Conservation (phyloP, 768 basidiomycete genomes). For the Lepiota brunneoincarnata region DNA sequence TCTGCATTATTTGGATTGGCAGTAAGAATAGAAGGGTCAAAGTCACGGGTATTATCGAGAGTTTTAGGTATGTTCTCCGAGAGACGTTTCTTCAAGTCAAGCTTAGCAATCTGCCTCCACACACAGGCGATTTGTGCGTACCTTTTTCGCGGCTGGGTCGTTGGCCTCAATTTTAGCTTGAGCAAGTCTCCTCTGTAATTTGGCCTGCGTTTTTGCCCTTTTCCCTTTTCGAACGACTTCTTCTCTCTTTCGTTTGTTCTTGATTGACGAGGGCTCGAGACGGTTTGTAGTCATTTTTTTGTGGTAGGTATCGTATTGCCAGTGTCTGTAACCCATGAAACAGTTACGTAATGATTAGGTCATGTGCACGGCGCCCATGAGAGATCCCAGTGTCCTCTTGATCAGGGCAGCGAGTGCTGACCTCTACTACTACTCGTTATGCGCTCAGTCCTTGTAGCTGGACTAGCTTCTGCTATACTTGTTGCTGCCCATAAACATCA, state of each 20-base stretch:
- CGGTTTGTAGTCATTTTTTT: constrained; percentile 59
- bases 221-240: constrained; percentile 71
- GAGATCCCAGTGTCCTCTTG: too few relatives aligned
- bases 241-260: constrained; percentile 87
- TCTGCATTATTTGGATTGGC: constrained; percentile 40
- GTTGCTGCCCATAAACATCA: constrained; percentile 59
- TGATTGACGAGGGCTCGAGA: constrained; percentile 67
- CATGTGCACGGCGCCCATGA: too few relatives aligned
- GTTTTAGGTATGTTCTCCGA: constrained; percentile 87
- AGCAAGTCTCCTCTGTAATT: constrained; percentile 77
- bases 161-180: constrained; percentile 72
- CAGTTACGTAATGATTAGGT: too few relatives aligned
- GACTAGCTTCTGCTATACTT: constrained; percentile 12
- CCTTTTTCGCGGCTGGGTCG: constrained; percentile 79
- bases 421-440: background rate
- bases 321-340: background rate
- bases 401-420: background rate
- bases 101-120: background rate
- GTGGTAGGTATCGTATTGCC: background rate
- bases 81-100: constrained; percentile 62
- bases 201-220: constrained; percentile 75
- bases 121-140: constrained; percentile 25
- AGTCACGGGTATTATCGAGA: constrained; percentile 90
- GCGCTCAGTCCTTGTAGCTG: background rate
- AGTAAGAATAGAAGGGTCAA: constrained; percentile 66